Conservation (phyloP, 2,329 filamentous ascomycete genomes). For the Sclerotinia sclerotiorum region DNA sequence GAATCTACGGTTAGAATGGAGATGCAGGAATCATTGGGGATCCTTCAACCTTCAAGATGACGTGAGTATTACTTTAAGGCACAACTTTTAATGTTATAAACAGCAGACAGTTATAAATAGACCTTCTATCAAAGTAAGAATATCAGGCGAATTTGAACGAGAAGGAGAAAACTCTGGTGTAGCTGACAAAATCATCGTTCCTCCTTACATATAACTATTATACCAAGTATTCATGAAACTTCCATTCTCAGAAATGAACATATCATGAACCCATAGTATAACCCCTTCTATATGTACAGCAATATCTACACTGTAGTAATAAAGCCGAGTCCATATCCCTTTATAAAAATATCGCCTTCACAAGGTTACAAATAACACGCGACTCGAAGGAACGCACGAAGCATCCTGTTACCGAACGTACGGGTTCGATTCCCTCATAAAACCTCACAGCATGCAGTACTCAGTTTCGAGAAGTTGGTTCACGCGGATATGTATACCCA, state of each 20-base stretch:
- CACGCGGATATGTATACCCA: background rate
- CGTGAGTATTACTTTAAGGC: background rate
- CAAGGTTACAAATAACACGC: background rate
- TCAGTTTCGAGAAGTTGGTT: background rate
- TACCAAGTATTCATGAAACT: background rate
- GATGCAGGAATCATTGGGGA: background rate
- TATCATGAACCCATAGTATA: background rate
- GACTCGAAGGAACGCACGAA: slow-evolving; percentile 3
- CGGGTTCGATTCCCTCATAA: background rate
- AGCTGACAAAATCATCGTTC: background rate
- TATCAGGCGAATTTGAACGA: background rate
- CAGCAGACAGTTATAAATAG: background rate
- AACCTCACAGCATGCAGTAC: background rate
- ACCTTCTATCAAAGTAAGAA: background rate
- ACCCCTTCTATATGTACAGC: too few relatives aligned
- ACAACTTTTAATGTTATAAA: background rate
- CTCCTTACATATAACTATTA: background rate
- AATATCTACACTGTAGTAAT: too few relatives aligned
- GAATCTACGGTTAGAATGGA: background rate
- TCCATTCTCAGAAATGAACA: too few relatives aligned
- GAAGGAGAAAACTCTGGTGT: background rate
- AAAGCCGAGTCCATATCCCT: background rate
- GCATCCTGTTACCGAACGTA: background rate
- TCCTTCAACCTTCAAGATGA: background rate
- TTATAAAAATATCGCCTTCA: background rate